Percentiles rank a stretch among this genome's conserved stretches.
phyloP scores from a whole-genome alignment of 106 monocot genomes.

The Narthecium ossifragum region DNA sequence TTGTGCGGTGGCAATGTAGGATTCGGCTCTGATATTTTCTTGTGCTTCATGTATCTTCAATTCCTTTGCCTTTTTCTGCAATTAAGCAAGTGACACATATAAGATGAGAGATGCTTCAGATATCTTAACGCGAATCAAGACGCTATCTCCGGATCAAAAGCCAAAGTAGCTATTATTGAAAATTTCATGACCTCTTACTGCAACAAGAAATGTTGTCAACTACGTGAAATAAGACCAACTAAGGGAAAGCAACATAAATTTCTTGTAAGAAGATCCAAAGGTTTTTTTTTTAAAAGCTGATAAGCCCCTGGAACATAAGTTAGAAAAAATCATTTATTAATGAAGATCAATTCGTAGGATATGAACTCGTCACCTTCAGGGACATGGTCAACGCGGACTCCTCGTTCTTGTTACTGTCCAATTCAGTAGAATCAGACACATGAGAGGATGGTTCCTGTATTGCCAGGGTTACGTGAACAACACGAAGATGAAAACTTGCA shows the following conservation, averaged over 20 bases:
- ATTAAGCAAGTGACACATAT: background rate
- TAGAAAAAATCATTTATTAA: background rate
- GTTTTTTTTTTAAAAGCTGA: background rate
- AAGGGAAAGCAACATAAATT: background rate
- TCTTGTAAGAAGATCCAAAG: background rate
- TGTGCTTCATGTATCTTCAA: constrained; percentile 34
- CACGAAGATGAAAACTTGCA: background rate
- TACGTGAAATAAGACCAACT: background rate
- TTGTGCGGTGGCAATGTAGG: constrained; percentile 47
- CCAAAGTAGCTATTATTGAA: background rate
- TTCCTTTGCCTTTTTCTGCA: constrained; percentile 79
- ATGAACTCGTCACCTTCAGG: constrained; percentile 53
- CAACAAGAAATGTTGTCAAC: background rate
- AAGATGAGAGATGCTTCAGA: background rate
- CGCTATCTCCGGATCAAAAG: background rate
- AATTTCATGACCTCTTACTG: background rate
- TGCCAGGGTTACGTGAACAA: background rate
- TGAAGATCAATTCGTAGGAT: background rate
- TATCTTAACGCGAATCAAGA: background rate
- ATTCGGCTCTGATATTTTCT: constrained; percentile 45
- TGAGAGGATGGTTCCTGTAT: constrained; percentile 30
- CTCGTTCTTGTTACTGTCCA: constrained; percentile 25
- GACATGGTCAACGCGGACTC: constrained; percentile 44
- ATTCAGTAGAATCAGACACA: constrained; percentile 22
- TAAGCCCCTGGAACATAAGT: background rate